Percentiles rank a stretch among this genome's conserved stretches.
These are phyloP conservation scores for Crocinoboletus sp. DNA, from an alignment of 1,284 basidiomycete genomes.

Conservation along the genomic window DNA sequence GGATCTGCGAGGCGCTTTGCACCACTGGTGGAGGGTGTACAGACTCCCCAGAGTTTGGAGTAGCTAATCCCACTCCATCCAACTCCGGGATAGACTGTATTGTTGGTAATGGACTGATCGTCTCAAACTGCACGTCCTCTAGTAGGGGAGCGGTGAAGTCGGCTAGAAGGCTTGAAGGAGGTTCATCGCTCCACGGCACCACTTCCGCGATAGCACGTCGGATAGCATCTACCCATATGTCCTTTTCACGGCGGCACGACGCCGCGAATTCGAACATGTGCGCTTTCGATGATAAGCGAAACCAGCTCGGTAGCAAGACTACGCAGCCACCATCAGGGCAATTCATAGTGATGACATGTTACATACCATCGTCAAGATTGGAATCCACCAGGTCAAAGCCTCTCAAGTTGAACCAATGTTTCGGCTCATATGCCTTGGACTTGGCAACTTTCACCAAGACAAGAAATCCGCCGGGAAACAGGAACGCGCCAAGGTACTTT, in stretches of 20 bases:
- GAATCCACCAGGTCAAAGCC: slow-evolving; percentile 70
- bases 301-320: slow-evolving; percentile 78
- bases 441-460: slow-evolving; percentile 84
- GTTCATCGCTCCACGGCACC: slow-evolving; percentile 51
- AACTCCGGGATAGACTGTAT: slow-evolving; percentile 61
- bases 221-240: slow-evolving; percentile 74
- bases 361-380: slow-evolving; percentile 63
- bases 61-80: slow-evolving; percentile 30
- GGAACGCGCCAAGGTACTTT: slow-evolving; percentile 84
- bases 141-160: slow-evolving; percentile 35
- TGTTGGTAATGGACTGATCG: slow-evolving; percentile 44
- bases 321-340: slow-evolving; percentile 6
- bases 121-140: slow-evolving; percentile 38
- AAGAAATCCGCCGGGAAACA: slow-evolving; percentile 83
- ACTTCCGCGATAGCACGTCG: slow-evolving; percentile 41
- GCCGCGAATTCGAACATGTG: slow-evolving; percentile 83
- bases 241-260: slow-evolving; percentile 77
- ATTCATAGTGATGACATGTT: slow-evolving; percentile 2
- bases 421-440: slow-evolving; percentile 76
- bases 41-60: slow-evolving; percentile 6
- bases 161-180: slow-evolving; percentile 51
- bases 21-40: slow-evolving; percentile 2
- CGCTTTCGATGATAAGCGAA: slow-evolving; percentile 63
- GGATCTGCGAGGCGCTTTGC: slow-evolving; percentile 9
- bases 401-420: slow-evolving; percentile 79